A percentile compares a stretch with the other conserved stretches of the same genome.
Evolutionary conservation across 768 basidiomycete genomes (phyloP).

Genomic region (Lyophyllum shimeji): DNA sequence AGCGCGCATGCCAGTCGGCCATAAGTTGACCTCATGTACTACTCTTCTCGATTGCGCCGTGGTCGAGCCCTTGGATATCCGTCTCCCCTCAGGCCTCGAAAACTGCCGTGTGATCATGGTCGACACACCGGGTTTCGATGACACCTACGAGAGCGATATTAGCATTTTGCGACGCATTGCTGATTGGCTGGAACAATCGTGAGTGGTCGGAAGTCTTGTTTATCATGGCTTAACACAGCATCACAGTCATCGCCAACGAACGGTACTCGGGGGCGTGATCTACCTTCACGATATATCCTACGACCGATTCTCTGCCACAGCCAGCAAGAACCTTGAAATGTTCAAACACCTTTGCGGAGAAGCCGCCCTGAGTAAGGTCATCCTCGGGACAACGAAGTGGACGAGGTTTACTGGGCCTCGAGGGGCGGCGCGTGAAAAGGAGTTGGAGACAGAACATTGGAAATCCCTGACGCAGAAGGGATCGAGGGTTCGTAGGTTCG

Average conservation of each 20-base stretch:
- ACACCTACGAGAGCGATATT: constrained; percentile 14
- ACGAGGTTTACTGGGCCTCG: too few species aligned
- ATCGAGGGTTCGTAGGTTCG: too few species aligned
- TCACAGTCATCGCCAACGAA: too few species aligned
- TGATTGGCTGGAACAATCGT: too few species aligned
- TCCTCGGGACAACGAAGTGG: background rate
- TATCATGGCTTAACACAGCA: too few species aligned
- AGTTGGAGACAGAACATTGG: too few species aligned
- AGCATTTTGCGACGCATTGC: constrained; percentile 5
- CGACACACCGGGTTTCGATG: constrained; percentile 23
- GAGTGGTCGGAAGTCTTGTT: too few species aligned
- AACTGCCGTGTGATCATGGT: constrained; percentile 16
- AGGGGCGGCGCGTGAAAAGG: too few species aligned
- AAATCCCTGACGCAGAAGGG: too few species aligned
- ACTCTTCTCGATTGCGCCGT: background rate
- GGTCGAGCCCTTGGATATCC: background rate
- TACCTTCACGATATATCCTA: constrained; percentile 6
- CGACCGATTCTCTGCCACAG: background rate
- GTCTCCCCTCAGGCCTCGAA: background rate
- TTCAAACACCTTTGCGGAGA: constrained; percentile 3
- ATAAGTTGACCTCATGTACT: background rate
- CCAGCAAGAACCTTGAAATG: background rate
- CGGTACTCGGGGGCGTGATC: constrained; percentile 2
- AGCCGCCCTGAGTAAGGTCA: background rate
- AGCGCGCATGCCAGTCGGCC: background rate